A percentile compares a stretch with the other conserved stretches of the same genome.
Conservation (phyloP, 306 rosid species). For the Adenanthera pavonina region DNA sequence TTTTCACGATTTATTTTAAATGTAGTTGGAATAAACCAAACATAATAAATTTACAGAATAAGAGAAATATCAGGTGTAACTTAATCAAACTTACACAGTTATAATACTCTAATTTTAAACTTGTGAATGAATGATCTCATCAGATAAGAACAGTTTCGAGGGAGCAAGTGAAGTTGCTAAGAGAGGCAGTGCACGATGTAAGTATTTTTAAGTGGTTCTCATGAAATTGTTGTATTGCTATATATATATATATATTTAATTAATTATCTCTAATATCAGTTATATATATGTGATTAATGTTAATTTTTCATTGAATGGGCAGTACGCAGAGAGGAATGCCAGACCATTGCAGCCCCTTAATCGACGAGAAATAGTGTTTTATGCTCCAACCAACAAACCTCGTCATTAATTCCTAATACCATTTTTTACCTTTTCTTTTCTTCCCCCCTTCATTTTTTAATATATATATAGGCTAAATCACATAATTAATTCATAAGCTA, state of each 20-base stretch:
- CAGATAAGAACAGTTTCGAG: slow-evolving; percentile 55
- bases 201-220: slow-evolving; percentile 28
- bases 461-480: neutral
- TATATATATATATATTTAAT: neutral
- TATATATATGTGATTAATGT: neutral
- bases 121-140: neutral
- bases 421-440: too few relatives aligned
- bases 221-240: neutral
- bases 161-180: slow-evolving; percentile 52
- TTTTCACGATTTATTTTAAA: too few relatives aligned
- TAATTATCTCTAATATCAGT: neutral
- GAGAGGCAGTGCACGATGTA: slow-evolving; percentile 67
- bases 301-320: slow-evolving; percentile 18
- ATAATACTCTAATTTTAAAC: too few relatives aligned
- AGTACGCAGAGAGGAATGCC: slow-evolving; percentile 53
- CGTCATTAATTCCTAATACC: neutral
- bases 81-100: too few relatives aligned
- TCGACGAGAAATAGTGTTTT: slow-evolving; percentile 38
- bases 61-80: neutral
- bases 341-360: slow-evolving; percentile 51
- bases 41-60: too few relatives aligned
- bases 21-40: too few relatives aligned
- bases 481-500: too few relatives aligned
- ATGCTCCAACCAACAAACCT: slow-evolving; percentile 10
- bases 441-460: too few relatives aligned